Evolutionary conservation across 169 alveolate species (phyloP).

Genomic region (Eimeria necatrix): DNA sequence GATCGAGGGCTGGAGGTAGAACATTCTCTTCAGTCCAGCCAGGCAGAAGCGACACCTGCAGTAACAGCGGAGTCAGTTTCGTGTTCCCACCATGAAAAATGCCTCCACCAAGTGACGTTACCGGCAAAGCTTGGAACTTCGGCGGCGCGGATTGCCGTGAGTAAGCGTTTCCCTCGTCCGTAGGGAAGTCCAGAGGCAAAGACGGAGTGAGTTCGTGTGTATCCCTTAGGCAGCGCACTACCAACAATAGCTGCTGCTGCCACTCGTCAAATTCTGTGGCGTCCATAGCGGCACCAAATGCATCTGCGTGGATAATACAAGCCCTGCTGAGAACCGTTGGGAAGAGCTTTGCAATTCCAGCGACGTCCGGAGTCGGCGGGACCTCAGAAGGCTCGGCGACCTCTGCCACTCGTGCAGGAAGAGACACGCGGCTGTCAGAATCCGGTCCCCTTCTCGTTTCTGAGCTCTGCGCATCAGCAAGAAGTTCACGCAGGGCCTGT

Average conservation of each 20-base stretch:
- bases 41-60: conserved; percentile 69
- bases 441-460: not conserved
- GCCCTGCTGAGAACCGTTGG: conserved; percentile 71
- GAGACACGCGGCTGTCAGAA: not conserved
- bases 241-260: conserved; percentile 75
- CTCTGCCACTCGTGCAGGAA: not conserved
- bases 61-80: conserved; percentile 24
- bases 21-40: conserved; percentile 61
- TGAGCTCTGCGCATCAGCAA: not conserved
- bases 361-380: not conserved
- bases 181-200: conserved; percentile 7
- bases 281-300: conserved; percentile 64
- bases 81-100: conserved; percentile 47
- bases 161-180: not conserved
- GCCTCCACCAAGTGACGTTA: conserved; percentile 73
- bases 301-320: conserved; percentile 52
- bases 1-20: conserved; percentile 55
- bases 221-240: conserved; percentile 38
- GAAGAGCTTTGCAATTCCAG: conserved; percentile 24
- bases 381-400: not conserved
- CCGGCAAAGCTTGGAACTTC: conserved; percentile 48
- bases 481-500: conserved; percentile 45
- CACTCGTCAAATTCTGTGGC: conserved; percentile 66
- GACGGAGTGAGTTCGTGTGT: not conserved
- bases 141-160: not conserved